Evolutionary conservation across 208 protist genomes (phyloP).

Genomic region (Trypanosoma avium): DNA sequence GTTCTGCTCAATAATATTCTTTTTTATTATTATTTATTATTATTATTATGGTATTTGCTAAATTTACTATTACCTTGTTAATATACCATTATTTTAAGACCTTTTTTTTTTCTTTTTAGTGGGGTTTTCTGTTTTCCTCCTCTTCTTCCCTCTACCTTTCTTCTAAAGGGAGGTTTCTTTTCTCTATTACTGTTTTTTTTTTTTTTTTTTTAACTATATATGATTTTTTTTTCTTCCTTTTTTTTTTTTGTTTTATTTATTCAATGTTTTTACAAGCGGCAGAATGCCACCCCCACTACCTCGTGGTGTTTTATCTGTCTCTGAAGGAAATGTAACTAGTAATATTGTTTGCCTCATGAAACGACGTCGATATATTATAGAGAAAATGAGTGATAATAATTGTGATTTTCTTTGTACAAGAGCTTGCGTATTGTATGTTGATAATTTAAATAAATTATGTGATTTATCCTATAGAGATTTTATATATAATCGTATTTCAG

Average conservation of each 20-base stretch:
- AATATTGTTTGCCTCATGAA: slow-evolving; percentile 22
- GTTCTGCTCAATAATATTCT: slow-evolving; percentile 44
- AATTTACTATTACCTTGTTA: slow-evolving; percentile 1
- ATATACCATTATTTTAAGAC: neutral
- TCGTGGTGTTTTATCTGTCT: slow-evolving; percentile 13
- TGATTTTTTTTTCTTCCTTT: neutral
- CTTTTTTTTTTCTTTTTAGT: neutral
- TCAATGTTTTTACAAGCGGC: neutral
- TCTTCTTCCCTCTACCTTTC: too few relatives aligned
- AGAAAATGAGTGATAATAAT: slow-evolving; percentile 4
- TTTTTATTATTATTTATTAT: slow-evolving; percentile 8
- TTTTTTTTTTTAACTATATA: neutral
- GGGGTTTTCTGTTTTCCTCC: too few relatives aligned
- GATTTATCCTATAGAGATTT: slow-evolving; percentile 1
- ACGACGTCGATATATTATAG: slow-evolving; percentile 19
- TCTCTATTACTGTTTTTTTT: slow-evolving; percentile 1
- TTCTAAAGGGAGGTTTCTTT: neutral
- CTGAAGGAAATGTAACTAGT: neutral
- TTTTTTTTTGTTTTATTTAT: neutral
- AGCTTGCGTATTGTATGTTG: slow-evolving; percentile 13
- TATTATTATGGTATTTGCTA: neutral
- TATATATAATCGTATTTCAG: slow-evolving; percentile 9
- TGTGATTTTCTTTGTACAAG: slow-evolving; percentile 21
- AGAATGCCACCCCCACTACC: slow-evolving; percentile 16
- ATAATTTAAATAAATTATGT: slow-evolving; percentile 15